Evolutionary conservation across 176 grass and related monocot species (phyloP).

Genomic region (Juncus effusus): DNA sequence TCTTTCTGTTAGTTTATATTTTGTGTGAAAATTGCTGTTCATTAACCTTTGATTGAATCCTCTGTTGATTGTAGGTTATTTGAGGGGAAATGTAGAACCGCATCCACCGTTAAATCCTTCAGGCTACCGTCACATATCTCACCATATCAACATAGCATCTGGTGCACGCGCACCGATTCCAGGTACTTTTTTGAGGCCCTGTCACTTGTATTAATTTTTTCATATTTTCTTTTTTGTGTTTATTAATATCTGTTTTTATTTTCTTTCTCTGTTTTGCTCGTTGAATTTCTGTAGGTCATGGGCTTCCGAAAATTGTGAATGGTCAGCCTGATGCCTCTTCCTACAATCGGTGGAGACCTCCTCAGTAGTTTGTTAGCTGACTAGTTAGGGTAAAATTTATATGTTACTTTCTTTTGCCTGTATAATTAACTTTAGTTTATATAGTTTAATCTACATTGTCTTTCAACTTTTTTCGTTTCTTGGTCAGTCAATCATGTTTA

Average conservation of each 20-base stretch:
- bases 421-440: no score
- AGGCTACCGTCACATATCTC: not conserved
- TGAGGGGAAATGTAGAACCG: conserved; percentile 24
- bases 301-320: not conserved
- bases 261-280: not conserved
- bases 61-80: conserved; percentile 16
- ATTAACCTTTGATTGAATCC: not conserved
- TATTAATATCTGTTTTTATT: conserved; percentile 11
- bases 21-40: conserved; percentile 3
- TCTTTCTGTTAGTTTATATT: not conserved
- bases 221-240: not conserved
- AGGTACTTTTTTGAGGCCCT: not conserved
- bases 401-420: not conserved
- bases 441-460: no score
- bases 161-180: conserved; percentile 19
- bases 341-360: conserved; percentile 14
- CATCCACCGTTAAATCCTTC: conserved; percentile 19
- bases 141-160: conserved; percentile 13
- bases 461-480: no score
- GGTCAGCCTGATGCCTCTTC: no score
- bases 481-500: not conserved
- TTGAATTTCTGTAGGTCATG: conserved; percentile 22
- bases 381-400: not conserved
- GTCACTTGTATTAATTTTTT: conserved; percentile 1
- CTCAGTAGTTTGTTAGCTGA: not conserved